Evolutionary conservation across 805 yeast genomes (phyloP).

Genomic region (Saturnispora bothae): DNA sequence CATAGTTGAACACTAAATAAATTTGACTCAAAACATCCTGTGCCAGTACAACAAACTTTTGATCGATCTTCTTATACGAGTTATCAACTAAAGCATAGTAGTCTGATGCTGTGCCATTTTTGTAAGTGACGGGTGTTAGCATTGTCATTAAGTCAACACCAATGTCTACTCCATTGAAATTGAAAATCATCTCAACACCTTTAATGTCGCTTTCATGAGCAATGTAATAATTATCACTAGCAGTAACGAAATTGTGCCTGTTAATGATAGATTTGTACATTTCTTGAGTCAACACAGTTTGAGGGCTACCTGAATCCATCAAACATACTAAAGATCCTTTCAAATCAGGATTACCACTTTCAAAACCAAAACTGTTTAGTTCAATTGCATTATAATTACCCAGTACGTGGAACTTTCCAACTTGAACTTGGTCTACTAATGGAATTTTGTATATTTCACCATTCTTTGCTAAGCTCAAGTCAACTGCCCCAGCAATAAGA

Average conservation of each 20-base stretch:
- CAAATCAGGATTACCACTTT: neutral
- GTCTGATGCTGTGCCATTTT: conserved; percentile 1
- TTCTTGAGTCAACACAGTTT: conserved; percentile 1
- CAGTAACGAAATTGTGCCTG: neutral
- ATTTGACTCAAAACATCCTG: conserved; percentile 52
- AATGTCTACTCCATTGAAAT: conserved; percentile 4
- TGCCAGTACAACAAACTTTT: conserved; percentile 35
- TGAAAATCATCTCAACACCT: neutral
- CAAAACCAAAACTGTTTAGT: conserved; percentile 1
- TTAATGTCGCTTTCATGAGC: neutral
- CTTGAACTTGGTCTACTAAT: neutral
- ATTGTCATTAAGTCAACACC: neutral
- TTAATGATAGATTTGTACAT: neutral
- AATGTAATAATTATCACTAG: neutral
- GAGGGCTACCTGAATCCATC: conserved; percentile 8
- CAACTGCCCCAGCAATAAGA: conserved; percentile 7
- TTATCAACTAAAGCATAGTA: neutral
- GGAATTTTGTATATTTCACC: neutral
- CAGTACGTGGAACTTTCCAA: neutral
- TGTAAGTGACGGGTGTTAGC: neutral
- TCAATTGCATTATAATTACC: neutral
- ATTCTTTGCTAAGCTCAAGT: neutral
- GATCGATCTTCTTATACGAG: neutral
- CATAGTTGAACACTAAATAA: conserved; percentile 55
- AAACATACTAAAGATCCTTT: neutral